Base-by-base conservation (phyloP, 1,284 basidiomycete species). In the Cryptococcus sp. region DNA sequence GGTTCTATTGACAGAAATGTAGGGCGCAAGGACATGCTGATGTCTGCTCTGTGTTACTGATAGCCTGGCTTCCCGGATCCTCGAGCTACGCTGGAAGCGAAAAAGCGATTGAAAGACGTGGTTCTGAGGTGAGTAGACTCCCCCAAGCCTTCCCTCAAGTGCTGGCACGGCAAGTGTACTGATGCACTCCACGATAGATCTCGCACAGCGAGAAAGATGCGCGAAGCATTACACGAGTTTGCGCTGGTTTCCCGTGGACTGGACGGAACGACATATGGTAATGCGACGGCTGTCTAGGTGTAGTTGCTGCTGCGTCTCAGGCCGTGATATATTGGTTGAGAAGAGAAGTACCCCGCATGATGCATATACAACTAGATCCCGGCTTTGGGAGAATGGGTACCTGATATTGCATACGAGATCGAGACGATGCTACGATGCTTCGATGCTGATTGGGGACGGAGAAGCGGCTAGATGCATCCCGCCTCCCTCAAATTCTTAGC, bases 101-200 rank as follows among this genome's bases (percentile, higher is more conserved):
- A 93, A 75, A 85, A 88, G 59, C 85, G 85, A 64, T 87, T 94
- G 65, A 82, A 90, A 65, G 88, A 87, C 67, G 82, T 85, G 0
- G 83, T 93, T 22, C 79, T 88, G 47, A 84, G 85, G 90, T 91
- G 59, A 65, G 71, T 62, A 8, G 2, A 35, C 11, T 40, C 17
- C 11, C 11, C 13, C 13, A 35, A 35, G 8, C 30, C 15, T 17
- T 1, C 3, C 17, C 17, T 27, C 8, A 7, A 27, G 19, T 47
- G 19, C 30, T 39, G 25, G 43, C 8, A 23, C 45, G 16, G 30
- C 11, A 22, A 23, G 6, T 6, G 19, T 38, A 15, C 49, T 42
- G 45, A 22, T 57, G 30, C 35, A 23, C 27, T 43, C 22, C 15
- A 11, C 17, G 30, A 17, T 35, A 75, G 75, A 46, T 71, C 72